Base-by-base conservation (phyloP, 139 green algal genomes). In the Micractinium conductrix region DNA sequence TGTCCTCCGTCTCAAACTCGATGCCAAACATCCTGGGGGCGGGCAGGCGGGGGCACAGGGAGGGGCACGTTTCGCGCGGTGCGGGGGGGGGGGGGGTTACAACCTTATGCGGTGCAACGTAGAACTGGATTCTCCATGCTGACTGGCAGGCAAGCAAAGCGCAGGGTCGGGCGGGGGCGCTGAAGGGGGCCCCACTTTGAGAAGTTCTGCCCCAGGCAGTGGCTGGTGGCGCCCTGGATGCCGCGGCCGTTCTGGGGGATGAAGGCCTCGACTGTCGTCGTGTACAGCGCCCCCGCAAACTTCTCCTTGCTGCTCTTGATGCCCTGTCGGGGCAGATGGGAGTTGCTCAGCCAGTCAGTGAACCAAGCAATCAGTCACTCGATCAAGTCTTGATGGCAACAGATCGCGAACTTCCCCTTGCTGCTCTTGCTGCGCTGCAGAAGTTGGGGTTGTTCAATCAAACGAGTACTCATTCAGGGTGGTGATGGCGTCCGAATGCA, bases 181-280 rank as follows among this genome's bases (percentile, higher is more conserved):
- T 12, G 68, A 4, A n/a, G 30, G 5, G 26, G 16, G n/a, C n/a
- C 80, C 45, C 80, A 79, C 80, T 98, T 92, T 90, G 89, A 94
- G 90, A 99, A 99, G 91, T 99, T 99, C 88, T 99, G 97, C 2
- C 97, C 97, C 81, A 99, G 91, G 92, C 94, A 98, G 91, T 99
- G 97, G 30, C 88, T 95, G 62, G 97, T 99, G 42, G 92, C 97
- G 58, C 94, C 97, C 90, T 99, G 97, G 71, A 99, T 96, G 87
- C 97, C 97, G 43, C 92, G 89, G 30, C 97, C 97, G 22, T 92
- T 98, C 53, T 93, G 86, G 0, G 97, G 97, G 42, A 99, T 94
- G 89, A 98, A 99, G 0, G 95, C 97, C 93, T 99, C 96, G n/a
- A 99, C 94, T 2, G 95, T 98, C 22, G 95, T 98, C 35, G 97